phyloP scores from a whole-genome alignment of 306 rosid genomes.

The Prunus dulcis region DNA sequence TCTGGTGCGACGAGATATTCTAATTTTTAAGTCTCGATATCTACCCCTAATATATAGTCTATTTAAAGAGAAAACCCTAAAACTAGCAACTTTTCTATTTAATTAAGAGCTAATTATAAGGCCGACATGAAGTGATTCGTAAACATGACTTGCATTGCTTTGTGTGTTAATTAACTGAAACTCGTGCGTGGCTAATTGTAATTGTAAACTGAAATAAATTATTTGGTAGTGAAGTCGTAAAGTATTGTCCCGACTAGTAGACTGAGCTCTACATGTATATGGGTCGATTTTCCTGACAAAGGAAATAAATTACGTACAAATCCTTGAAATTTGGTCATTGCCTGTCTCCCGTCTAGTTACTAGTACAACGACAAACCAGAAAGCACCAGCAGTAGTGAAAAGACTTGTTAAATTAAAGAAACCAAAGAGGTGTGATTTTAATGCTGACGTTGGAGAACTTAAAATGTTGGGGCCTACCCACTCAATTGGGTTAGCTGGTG shows the following conservation, averaged over 20 bases:
- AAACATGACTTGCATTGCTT: no score
- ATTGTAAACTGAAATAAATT: not conserved
- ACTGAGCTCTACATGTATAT: not conserved
- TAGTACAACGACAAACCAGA: not conserved
- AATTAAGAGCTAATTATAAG: no score
- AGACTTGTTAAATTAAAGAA: no score
- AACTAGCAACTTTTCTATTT: no score
- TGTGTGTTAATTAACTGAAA: no score
- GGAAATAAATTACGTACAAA: not conserved
- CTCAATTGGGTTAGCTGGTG: not conserved
- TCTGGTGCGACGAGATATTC: accelerated
- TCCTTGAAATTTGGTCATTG: not conserved
- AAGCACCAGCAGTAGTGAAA: no score
- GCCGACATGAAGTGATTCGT: no score
- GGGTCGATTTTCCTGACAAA: not conserved
- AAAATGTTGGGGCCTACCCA: not conserved
- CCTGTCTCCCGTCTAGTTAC: not conserved
- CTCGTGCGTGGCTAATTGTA: no score
- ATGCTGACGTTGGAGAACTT: not conserved
- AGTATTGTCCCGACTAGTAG: not conserved
- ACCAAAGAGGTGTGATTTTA: no score
- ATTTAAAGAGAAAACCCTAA: no score
- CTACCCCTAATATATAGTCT: no score
- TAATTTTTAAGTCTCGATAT: accelerated
- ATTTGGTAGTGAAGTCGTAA: not conserved